Evolutionary conservation across 768 basidiomycete genomes (phyloP), one percentile per base, ranked within the genome.

Genomic region (Gymnopilus dilepis): DNA sequence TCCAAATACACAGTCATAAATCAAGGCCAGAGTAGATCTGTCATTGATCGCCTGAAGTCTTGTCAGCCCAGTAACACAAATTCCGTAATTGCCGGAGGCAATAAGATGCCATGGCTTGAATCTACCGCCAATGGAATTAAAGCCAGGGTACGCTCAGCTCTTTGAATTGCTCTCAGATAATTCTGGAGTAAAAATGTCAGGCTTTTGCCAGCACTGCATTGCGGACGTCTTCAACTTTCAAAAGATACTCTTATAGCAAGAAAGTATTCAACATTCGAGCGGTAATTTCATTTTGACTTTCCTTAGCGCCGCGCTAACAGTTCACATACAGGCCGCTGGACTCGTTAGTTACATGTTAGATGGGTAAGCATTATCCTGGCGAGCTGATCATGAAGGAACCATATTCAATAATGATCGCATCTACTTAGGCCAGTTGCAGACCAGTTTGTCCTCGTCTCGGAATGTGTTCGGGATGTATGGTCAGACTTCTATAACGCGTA

Each of bases 61-160:
- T 56, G 55, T 21, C 40, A 56, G 55, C 55, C 55, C 30, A 56
- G 55, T 30, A 56, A 56, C 43, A n/a, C 55, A 3, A 38, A 31
- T 11, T 56, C 40, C 3, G 54, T 42, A 28, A 56, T 43, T 56
- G 22, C 26, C 0, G 41, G 55, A 30, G 55, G 55, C 9, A n/a
- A 42, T 17, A 24, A 19, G 26, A 56, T 56, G 55, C 55, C 55
- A 9, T 31, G n/a, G 6, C 40, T 56, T 30, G 55, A 56, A 56
- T 56, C 55, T 9, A 56, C 24, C 12, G 55, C 40, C 5, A 56
- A 56, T 31, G 17, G 26, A 28, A 6, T 56, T 7, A 56, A 56
- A 42, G 21, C 21, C 43, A 41, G 51, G 51, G 51, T 52, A 37
- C 4, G 8, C 11, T 37, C 33, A 3, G n/a, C n/a, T n/a, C n/a